Conservation (phyloP, 169 alveolate species). For the Sarcocystis neurona region DNA sequence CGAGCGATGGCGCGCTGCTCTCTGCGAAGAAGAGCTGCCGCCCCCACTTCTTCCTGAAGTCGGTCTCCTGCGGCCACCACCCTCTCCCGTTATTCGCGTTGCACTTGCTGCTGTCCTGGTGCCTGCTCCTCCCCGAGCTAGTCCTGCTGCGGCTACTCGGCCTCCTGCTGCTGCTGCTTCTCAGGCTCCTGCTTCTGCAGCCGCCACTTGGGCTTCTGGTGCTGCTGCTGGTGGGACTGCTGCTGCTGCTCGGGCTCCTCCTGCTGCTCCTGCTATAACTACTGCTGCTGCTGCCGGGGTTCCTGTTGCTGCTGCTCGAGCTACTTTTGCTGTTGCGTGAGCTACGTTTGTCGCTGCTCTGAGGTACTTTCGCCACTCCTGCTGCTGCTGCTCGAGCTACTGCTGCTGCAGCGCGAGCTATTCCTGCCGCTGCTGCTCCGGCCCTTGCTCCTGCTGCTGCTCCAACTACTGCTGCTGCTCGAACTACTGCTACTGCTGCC, state of each 20-base stretch:
- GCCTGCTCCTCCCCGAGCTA: not conserved
- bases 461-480: no score
- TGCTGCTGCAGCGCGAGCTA: not conserved
- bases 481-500: no score
- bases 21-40: conserved; percentile 55
- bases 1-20: conserved; percentile 41
- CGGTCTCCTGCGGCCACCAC: no score
- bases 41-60: conserved; percentile 63
- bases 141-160: not conserved
- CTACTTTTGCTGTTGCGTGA: no score
- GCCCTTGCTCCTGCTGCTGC: no score
- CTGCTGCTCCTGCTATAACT: no score
- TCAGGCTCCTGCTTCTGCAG: not conserved
- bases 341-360: no score
- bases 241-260: no score
- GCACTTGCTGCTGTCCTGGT: not conserved
- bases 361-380: not conserved
- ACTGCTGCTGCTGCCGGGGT: no score
- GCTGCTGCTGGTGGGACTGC: no score
- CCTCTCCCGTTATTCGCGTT: not conserved
- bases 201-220: not conserved
- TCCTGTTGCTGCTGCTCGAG: no score
- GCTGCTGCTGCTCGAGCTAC: not conserved
- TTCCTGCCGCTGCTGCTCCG: no score
- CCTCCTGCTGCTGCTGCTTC: not conserved